Percentiles rank a stretch among this genome's conserved stretches.
Conservation (phyloP, 768 basidiomycete genomes). For the Leccinum subtestaceum region DNA sequence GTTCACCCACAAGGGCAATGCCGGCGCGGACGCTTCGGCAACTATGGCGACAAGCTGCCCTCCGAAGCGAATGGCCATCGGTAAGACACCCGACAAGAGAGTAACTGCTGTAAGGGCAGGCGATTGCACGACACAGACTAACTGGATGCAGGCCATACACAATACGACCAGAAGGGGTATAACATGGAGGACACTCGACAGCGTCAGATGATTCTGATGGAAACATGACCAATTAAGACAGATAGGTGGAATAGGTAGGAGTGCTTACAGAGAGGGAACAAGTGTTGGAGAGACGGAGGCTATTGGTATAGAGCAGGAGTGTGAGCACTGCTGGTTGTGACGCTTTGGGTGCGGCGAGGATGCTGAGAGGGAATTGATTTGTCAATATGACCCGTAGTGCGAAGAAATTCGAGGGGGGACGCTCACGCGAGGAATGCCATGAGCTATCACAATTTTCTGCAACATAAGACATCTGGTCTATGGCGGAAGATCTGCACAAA, state of each 20-base stretch:
- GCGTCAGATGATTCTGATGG: constrained; percentile 2
- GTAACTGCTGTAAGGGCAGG: constrained; percentile 2
- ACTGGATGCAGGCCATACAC: constrained; percentile 7
- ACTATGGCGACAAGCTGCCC: neutral
- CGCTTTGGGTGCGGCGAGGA: constrained; percentile 8
- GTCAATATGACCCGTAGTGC: neutral
- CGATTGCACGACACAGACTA: constrained; percentile 10
- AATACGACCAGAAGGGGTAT: constrained; percentile 18
- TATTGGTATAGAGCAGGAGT: constrained; percentile 26
- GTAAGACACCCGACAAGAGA: constrained; percentile 14
- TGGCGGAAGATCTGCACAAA: too few relatives aligned
- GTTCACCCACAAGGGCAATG: neutral
- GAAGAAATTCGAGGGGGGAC: neutral
- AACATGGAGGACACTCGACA: constrained; percentile 14
- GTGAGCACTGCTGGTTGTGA: constrained; percentile 9
- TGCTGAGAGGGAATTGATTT: neutral
- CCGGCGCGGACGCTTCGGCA: neutral
- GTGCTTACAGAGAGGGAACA: constrained; percentile 9
- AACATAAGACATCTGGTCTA: neutral
- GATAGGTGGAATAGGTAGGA: neutral
- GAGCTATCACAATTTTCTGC: constrained; percentile 7
- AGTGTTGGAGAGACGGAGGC: constrained; percentile 13
- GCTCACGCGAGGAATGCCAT: constrained; percentile 19
- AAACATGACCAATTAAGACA: neutral
- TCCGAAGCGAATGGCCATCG: constrained; percentile 1